Base-by-base conservation (phyloP, 306 rosid species). In the Prunus salicina region DNA sequence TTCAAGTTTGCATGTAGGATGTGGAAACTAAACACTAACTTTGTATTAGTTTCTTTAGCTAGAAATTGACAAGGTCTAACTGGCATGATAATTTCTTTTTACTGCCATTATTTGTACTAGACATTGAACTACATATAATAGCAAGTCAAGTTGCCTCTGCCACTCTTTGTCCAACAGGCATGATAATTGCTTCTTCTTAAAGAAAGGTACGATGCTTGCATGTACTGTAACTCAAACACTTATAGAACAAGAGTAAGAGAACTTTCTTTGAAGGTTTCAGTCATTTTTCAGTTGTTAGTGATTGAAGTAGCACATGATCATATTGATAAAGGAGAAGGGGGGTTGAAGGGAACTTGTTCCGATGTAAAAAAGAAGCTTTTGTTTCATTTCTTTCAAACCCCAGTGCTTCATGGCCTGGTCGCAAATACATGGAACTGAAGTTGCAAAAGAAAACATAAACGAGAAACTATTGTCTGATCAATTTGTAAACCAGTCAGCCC, bases 51-150 rank as follows among this genome's bases (percentile, higher is more conserved):
- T 72, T 58, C 45, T 46, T 64, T 64, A 19, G 16, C 27, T 22
- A 30, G 30, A 27, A 19, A 11, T 49, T 46, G 50, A 72, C 69
- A n/a, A 52, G 47, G 41, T 47, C 28, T 65, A 76, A 43, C 6
- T 20, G 70, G 67, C 51, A 38, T 72, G 28, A 43, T 55, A 25
- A 62, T 41, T 61, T 65, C 10, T 64, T 64, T 79, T 74, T 5
- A 10, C 43, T 67, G 24, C 53, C 75, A 50, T 16, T 61, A 53
- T 27, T 72, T 64, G 84, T 78, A 56, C 43, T 72, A 61, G 51
- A 58, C 20, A 25, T 45, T 60, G 27, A 76, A 51, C 77, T 49
- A 46, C 14, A 49, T 15, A 3, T 66, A 15, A 20, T 13, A 34
- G 45, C 32, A 20, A 70, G 49, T 72, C 6, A 5, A 43, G 28